Percentiles rank a stretch among this genome's conserved stretches.
Evolutionary conservation across 73 alveolate genomes (phyloP).

Genomic region (Diophrys appendiculata): DNA sequence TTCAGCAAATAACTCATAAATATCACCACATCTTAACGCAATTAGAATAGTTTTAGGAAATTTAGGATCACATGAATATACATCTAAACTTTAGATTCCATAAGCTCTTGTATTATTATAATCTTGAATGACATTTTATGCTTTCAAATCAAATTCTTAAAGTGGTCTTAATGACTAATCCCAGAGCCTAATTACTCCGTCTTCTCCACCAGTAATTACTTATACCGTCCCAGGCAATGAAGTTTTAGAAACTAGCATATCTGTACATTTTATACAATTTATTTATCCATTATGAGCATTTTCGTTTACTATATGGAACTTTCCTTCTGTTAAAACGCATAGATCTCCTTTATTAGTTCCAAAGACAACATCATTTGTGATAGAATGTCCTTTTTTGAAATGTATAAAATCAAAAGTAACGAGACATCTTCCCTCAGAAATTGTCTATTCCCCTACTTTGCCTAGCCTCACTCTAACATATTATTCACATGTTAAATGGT

Average conservation of each 20-base stretch:
- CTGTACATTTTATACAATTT: conserved; percentile 85
- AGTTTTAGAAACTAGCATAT: conserved; percentile 3
- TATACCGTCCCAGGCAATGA: too few species aligned
- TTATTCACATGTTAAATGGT: conserved; percentile 61
- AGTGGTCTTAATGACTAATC: conserved; percentile 67
- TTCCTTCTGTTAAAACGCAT: conserved; percentile 80
- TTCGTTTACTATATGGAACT: conserved; percentile 74
- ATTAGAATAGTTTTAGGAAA: conserved; percentile 50
- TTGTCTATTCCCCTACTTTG: background rate
- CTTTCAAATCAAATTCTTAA: conserved; percentile 42
- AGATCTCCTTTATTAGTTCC: conserved; percentile 92
- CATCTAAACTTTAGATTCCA: conserved; percentile 57
- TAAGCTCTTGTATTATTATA: conserved; percentile 45
- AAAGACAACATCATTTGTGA: conserved; percentile 81
- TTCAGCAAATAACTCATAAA: background rate
- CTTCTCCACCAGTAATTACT: conserved; percentile 93
- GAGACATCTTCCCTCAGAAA: background rate
- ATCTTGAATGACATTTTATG: conserved; percentile 39
- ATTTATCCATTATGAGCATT: conserved; percentile 92
- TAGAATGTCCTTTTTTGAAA: conserved; percentile 45
- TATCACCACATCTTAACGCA: conserved; percentile 67
- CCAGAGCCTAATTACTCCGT: conserved; percentile 91
- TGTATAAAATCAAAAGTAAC: background rate
- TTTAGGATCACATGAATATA: conserved; percentile 56
- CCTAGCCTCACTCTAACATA: conserved; percentile 1